Percentiles rank a stretch among this genome's conserved stretches.
Conservation (phyloP, 2,329 filamentous ascomycete genomes). For the Akanthomyces dipterigenus region DNA sequence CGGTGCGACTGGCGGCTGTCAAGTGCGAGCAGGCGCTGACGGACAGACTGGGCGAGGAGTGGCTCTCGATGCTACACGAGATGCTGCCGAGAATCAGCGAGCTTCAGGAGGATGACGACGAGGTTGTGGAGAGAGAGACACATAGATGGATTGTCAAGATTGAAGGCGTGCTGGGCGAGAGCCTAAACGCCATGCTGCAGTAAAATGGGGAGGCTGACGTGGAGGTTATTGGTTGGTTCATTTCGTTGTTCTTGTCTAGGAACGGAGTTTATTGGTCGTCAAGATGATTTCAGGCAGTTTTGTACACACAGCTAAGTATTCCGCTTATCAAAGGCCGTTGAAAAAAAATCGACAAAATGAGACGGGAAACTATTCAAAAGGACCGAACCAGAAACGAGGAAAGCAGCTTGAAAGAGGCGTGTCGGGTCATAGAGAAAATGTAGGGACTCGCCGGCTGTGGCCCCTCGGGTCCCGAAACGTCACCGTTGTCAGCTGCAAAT, state of each 20-base stretch:
- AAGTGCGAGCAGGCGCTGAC: constrained; percentile 76
- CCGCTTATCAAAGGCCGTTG: neutral
- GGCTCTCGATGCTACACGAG: constrained; percentile 84
- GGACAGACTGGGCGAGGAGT: constrained; percentile 80
- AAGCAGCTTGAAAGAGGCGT: neutral
- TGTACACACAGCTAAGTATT: neutral
- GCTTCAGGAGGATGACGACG: constrained; percentile 92
- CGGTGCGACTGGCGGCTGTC: constrained; percentile 74
- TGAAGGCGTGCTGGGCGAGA: constrained; percentile 83
- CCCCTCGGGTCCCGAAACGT: constrained; percentile 1
- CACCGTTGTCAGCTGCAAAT: neutral
- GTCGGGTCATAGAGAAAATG: neutral
- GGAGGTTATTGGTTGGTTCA: neutral
- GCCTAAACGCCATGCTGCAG: constrained; percentile 84
- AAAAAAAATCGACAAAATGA: neutral
- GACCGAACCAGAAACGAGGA: neutral
- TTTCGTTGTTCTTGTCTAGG: neutral
- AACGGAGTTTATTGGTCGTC: constrained; percentile 20
- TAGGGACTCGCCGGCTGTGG: neutral
- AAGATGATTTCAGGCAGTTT: neutral
- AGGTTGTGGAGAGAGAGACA: constrained; percentile 83
- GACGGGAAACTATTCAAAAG: neutral
- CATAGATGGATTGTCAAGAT: constrained; percentile 86
- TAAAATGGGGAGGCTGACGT: constrained; percentile 34
- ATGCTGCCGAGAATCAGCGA: constrained; percentile 97